Base-by-base conservation (phyloP, 768 basidiomycete genomes). In the Rhodotorula babjevae region DNA sequence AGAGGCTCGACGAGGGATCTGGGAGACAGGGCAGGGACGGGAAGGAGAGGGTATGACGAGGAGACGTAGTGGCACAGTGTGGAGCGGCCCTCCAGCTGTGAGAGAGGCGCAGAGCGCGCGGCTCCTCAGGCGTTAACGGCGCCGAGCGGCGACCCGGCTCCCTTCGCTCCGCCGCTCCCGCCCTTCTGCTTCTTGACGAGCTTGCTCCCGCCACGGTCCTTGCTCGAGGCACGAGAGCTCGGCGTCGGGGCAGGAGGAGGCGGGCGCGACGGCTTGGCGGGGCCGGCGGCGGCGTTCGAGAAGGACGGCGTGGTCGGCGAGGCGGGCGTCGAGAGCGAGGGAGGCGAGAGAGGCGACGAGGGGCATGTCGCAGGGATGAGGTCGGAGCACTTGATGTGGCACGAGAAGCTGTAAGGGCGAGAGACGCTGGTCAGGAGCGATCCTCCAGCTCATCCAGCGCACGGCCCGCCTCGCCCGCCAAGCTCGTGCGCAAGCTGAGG, bases 371-470 rank as follows among this genome's bases (percentile, higher is more conserved):
- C 36, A 0, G 72, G 55, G 46, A 66, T n/a, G 18, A n/a, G 29
- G 50, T 70, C 69, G 25, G 62, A 64, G 60, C 74, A 76, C 27
- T 70, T 69, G 68, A 76, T 63, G 63, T 76, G 74, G 46, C 65
- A 63, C 15, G 73, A 52, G 63, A 64, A 47, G 11, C 62, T 67
- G 55, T 3, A n/a, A n/a, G n/a, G n/a, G 14, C 4, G 21, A 3
- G 3, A 2, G 42, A 80, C 85, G 67, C 67, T 89, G 87, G 87
- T 85, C n/a, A 16, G 44, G 36, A 36, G 36, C 36, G 36, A 4
- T 9, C 36, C 9, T 36, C 36, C 9, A 36, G 36, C 36, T 36
- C 36, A 36, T 5, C 5, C 36, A 36, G 9, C 36, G 36, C 36
- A 36, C 36, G 36, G 36, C 36, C 36, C 36, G 36, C 36, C n/a